Conservation (phyloP, 139 green algal genomes). For the Trebouxia sp. region DNA sequence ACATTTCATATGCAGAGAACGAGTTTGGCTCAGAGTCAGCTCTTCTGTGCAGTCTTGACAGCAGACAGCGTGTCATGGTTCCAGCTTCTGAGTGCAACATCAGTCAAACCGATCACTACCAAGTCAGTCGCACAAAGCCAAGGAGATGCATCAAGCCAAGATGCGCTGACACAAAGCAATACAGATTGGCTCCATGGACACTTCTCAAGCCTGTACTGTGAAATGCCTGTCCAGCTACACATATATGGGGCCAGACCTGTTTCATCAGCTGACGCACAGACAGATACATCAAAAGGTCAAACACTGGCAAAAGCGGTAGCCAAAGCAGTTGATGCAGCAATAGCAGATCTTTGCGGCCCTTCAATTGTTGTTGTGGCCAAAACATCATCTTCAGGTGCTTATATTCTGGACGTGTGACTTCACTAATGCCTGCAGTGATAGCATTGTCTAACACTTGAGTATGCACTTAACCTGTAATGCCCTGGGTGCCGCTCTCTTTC, state of each 20-base stretch:
- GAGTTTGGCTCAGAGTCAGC: not conserved
- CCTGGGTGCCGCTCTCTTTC: too few species aligned
- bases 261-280: too few species aligned
- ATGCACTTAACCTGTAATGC: too few species aligned
- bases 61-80: constrained; percentile 19
- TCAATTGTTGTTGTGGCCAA: not conserved
- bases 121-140: not conserved
- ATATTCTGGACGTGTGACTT: too few species aligned
- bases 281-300: not conserved
- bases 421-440: too few species aligned
- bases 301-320: not conserved
- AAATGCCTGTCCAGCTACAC: not conserved
- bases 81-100: not conserved
- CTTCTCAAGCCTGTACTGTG: not conserved
- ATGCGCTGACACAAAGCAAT: not conserved
- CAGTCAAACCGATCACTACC: too few species aligned
- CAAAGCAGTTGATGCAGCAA: not conserved
- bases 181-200: not conserved
- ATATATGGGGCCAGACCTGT: not conserved
- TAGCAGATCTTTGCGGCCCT: not conserved
- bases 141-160: not conserved
- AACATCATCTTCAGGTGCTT: not conserved
- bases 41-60: not conserved
- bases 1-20: not conserved
- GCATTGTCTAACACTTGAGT: too few species aligned